Evolutionary conservation across 768 basidiomycete genomes (phyloP), one percentile per base, ranked within the genome.

Genomic region (Termitomyces titanicus): DNA sequence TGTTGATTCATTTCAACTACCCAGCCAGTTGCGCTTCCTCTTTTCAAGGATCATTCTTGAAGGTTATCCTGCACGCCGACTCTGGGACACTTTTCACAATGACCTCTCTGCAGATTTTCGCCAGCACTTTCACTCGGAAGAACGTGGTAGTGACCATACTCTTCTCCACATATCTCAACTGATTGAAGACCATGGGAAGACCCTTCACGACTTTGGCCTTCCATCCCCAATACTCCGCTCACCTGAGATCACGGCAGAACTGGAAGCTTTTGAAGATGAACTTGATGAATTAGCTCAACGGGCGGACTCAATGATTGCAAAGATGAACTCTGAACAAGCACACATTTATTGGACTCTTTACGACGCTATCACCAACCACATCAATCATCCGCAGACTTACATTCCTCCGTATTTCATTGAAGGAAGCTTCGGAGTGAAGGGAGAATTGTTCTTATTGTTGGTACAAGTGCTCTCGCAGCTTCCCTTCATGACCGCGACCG

Each of bases 391-490:
- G n/a, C n/a, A n/a, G n/a, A n/a, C n/a, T n/a, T n/a, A n/a, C n/a
- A n/a, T n/a, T n/a, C n/a, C n/a, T n/a, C n/a, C n/a, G n/a, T n/a
- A n/a, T n/a, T n/a, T n/a, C n/a, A n/a, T n/a, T n/a, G n/a, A n/a
- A n/a, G n/a, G 31, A 18, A 38, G 18, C 24, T 58, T 25, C 35
- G 53, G 43, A 43, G 53, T 24, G n/a, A 31, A 29, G 24, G 25
- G 3, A 34, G 27, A 25, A 58, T 54, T 9, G 35, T 54, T 17
- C 45, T 58, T 11, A 49, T 34, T 29, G 47, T 54, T 47, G 56
- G 42, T 13, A 54, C 57, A 5, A 47, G 35, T 25, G 57, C 57
- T 7, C 42, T 58, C n/a, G 53, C 57, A n/a, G 57, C 53, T 2
- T 20, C 44, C 9, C 57, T 58, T 22, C 40, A 58, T 27, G 11